Percentiles rank a stretch among this genome's conserved stretches.
These are phyloP conservation scores for Zizania latifolia DNA, from an alignment of 176 grass and related monocot species.

Conservation along the genomic window DNA sequence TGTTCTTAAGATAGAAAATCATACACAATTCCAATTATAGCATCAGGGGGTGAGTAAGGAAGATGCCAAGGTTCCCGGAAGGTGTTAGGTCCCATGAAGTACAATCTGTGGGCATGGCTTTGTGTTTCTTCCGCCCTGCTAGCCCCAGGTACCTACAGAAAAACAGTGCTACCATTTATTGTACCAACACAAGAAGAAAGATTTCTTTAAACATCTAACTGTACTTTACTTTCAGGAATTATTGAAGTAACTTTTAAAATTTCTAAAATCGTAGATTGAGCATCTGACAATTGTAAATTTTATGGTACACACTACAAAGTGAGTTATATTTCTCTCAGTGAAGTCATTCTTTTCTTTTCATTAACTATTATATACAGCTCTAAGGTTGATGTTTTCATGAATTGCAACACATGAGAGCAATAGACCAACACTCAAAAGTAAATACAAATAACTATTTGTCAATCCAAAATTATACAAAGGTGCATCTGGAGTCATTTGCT, in stretches of 20 bases:
- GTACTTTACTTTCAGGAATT: neutral
- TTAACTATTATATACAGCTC: neutral
- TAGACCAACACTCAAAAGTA: neutral
- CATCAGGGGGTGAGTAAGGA: conserved; percentile 90
- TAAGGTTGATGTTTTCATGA: neutral
- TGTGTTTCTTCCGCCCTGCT: conserved; percentile 92
- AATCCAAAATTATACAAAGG: neutral
- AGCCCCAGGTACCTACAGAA: conserved; percentile 81
- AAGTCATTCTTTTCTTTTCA: neutral
- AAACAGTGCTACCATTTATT: neutral
- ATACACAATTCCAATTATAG: conserved; percentile 99
- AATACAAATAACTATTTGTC: neutral
- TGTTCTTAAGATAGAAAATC: conserved; percentile 29
- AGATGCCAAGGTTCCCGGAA: conserved; percentile 99
- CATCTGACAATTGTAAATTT: neutral
- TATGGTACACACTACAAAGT: neutral
- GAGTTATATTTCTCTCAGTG: neutral
- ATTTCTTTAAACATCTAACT: conserved; percentile 15
- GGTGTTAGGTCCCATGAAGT: conserved; percentile 99
- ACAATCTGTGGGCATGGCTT: conserved; percentile 94
- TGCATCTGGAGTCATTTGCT: conserved; percentile 12
- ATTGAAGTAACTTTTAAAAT: neutral
- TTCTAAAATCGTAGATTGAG: neutral
- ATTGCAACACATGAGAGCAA: neutral
- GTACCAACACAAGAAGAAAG: conserved; percentile 14